Percentiles rank a stretch among this genome's conserved stretches.
These are phyloP conservation scores for Penicillium sp. DNA, from an alignment of 2,329 filamentous ascomycete species.

Conservation along the genomic window DNA sequence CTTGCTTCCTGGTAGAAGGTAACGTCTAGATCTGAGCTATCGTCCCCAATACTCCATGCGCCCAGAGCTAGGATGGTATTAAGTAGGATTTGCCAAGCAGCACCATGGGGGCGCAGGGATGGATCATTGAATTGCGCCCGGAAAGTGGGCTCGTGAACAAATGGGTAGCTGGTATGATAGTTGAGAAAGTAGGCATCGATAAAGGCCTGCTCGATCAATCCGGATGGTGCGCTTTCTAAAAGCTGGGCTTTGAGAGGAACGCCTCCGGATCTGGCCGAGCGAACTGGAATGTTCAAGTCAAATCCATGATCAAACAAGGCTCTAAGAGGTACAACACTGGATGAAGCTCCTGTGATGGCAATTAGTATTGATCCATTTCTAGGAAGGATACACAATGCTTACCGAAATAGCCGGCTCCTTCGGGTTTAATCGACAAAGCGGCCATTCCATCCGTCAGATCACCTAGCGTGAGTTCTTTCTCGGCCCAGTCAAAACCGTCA, in stretches of 20 bases:
- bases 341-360: slow-evolving; percentile 30
- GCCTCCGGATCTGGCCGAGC: slow-evolving; percentile 25
- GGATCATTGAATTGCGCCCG: slow-evolving; percentile 44
- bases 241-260: slow-evolving; percentile 37
- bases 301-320: slow-evolving; percentile 38
- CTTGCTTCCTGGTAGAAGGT: slow-evolving; percentile 46
- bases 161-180: slow-evolving; percentile 46
- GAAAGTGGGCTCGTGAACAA: slow-evolving; percentile 46
- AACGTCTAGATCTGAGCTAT: slow-evolving; percentile 41
- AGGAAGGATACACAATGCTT: slow-evolving; percentile 5
- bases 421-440: slow-evolving; percentile 37
- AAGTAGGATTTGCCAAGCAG: slow-evolving; percentile 43
- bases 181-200: slow-evolving; percentile 45
- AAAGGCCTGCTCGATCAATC: slow-evolving; percentile 38
- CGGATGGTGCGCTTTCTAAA: slow-evolving; percentile 35
- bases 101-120: slow-evolving; percentile 39
- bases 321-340: slow-evolving; percentile 38
- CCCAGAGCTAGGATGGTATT: slow-evolving; percentile 45
- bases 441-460: slow-evolving; percentile 40
- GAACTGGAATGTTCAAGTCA: slow-evolving; percentile 34
- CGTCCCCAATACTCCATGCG: slow-evolving; percentile 40
- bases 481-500: slow-evolving; percentile 37
- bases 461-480: slow-evolving; percentile 36
- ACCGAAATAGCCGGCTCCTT: slow-evolving; percentile 40
- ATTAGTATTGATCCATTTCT: background rate